A percentile compares a stretch with the other conserved stretches of the same genome.
phyloP scores from a whole-genome alignment of 345 rosid genomes.

The Fremontodendron californicum region DNA sequence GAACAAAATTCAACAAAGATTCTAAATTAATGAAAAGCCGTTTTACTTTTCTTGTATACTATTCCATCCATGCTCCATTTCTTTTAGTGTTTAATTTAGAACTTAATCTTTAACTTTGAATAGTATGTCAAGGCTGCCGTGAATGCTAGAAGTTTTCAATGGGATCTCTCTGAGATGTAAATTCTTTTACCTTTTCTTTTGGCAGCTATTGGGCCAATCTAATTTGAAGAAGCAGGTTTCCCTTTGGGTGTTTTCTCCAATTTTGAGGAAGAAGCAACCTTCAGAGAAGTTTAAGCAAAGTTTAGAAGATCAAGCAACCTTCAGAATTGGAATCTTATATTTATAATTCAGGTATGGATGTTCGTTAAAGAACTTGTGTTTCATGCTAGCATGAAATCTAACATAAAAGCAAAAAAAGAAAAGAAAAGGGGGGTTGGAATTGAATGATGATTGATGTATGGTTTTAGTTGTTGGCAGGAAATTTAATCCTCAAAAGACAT shows the following conservation, averaged over 20 bases:
- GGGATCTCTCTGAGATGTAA: background rate
- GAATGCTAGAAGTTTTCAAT: background rate
- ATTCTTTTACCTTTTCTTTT: background rate
- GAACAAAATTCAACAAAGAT: background rate
- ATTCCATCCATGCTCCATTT: background rate
- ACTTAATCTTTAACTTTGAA: background rate
- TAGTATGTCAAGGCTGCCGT: background rate
- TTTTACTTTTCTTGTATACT: background rate
- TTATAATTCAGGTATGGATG: slow-evolving; percentile 2
- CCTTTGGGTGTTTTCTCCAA: background rate
- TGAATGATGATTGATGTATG: background rate
- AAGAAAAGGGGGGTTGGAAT: background rate
- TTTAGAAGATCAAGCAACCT: slow-evolving; percentile 14
- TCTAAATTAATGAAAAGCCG: background rate
- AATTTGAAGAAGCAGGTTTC: background rate
- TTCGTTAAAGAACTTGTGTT: background rate
- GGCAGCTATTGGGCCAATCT: background rate
- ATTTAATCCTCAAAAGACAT: slow-evolving; percentile 24
- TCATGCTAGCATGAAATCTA: background rate
- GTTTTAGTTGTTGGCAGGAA: slow-evolving; percentile 16
- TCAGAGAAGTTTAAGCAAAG: background rate
- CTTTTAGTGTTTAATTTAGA: background rate
- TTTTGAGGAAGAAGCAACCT: background rate
- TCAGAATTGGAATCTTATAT: background rate
- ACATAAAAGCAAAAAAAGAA: background rate